phyloP scores from a whole-genome alignment of 2,329 filamentous ascomycete species.

The Akanthomyces lecanii region DNA sequence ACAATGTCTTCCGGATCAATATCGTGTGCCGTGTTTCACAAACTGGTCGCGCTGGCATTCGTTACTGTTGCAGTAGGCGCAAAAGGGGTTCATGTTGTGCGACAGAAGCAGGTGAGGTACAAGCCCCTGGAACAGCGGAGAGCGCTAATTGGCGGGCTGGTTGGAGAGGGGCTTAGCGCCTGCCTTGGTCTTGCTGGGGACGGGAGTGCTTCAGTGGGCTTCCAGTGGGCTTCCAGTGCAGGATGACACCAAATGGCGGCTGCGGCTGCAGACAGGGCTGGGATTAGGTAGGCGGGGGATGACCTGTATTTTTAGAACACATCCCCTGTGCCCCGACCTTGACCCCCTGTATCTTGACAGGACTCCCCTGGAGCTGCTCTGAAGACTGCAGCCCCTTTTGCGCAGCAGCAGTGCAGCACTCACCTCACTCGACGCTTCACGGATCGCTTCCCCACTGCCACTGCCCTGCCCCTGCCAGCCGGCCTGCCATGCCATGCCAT shows the following conservation, averaged over 20 bases:
- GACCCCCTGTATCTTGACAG: neutral
- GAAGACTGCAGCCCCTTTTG: neutral
- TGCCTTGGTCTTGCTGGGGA: neutral
- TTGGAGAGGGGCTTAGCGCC: neutral
- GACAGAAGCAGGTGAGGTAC: neutral
- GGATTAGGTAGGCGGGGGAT: neutral
- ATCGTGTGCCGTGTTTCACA: neutral
- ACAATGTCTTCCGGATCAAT: neutral
- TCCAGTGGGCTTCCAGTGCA: neutral
- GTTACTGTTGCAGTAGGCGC: neutral
- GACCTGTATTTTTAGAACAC: neutral
- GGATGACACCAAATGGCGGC: neutral
- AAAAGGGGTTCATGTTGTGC: constrained; percentile 3
- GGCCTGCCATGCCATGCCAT: too few relatives aligned
- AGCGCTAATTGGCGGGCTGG: neutral
- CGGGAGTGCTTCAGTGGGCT: neutral
- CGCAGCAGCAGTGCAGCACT: neutral
- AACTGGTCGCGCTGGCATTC: neutral
- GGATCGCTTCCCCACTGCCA: neutral
- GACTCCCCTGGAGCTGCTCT: neutral
- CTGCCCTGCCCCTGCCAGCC: too few relatives aligned
- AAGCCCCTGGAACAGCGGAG: neutral
- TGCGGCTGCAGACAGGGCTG: neutral
- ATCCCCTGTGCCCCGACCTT: neutral
- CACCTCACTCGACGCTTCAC: neutral